Conservation (phyloP, 139 green algal genomes). For the Chlorella vulgaris region DNA sequence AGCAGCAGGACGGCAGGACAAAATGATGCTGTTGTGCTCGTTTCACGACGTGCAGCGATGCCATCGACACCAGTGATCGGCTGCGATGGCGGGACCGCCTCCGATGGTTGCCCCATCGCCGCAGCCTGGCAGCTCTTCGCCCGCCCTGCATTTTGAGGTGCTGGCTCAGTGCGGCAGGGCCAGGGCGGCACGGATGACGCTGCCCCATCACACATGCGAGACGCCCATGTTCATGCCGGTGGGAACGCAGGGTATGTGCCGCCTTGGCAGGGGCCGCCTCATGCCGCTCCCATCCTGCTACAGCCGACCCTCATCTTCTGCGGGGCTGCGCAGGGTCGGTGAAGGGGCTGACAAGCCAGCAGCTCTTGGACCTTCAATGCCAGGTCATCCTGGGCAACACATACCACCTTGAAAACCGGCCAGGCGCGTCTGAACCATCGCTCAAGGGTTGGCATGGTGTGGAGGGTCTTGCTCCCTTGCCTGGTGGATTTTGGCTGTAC, state of each 20-base stretch:
- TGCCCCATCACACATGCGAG: slow-evolving; percentile 84
- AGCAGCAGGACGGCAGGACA: neutral
- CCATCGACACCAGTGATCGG: neutral
- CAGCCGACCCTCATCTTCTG: neutral
- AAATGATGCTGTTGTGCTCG: neutral
- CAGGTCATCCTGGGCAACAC: slow-evolving; percentile 97
- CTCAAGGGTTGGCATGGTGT: too few species aligned
- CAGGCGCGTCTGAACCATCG: slow-evolving; percentile 49
- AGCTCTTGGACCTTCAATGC: slow-evolving; percentile 83
- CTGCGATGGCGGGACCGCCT: too few species aligned
- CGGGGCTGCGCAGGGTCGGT: slow-evolving; percentile 69
- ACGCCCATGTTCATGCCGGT: slow-evolving; percentile 99
- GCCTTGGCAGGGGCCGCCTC: neutral
- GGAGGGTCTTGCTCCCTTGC: too few species aligned
- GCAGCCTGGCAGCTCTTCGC: neutral
- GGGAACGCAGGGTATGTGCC: slow-evolving; percentile 89
- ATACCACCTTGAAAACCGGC: slow-evolving; percentile 76
- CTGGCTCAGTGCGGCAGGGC: slow-evolving; percentile 75
- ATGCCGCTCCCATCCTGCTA: neutral
- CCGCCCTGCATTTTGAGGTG: slow-evolving; percentile 67
- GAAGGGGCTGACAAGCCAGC: slow-evolving; percentile 83
- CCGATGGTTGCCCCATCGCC: too few species aligned
- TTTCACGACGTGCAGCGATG: too few species aligned
- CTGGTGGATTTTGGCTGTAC: too few species aligned
- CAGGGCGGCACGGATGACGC: slow-evolving; percentile 72